Evolutionary conservation across 768 basidiomycete species (phyloP).

Genomic region (Amanita molliuscula): DNA sequence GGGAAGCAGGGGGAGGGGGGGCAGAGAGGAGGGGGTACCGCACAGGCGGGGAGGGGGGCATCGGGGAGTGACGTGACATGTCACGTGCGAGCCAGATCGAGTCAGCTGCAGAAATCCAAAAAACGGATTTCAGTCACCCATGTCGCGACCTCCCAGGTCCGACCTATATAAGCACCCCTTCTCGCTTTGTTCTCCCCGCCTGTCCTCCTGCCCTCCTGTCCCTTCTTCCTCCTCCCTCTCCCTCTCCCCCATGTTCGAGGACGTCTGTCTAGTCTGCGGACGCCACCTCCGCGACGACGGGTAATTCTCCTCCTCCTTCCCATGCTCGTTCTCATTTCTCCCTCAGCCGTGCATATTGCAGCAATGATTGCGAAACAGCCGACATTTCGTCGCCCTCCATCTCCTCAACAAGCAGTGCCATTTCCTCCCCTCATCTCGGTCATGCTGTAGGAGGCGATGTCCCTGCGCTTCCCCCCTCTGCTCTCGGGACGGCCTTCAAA

Average conservation of each 20-base stretch:
- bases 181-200: constrained; percentile 10
- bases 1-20: neutral
- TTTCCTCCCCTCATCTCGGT: constrained; percentile 55
- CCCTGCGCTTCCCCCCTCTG: constrained; percentile 55
- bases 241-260: constrained; percentile 54
- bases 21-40: neutral
- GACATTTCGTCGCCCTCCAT: constrained; percentile 61
- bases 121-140: constrained; percentile 24
- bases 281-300: constrained; percentile 52
- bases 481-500: constrained; percentile 46
- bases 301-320: constrained; percentile 28
- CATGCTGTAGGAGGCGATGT: constrained; percentile 49
- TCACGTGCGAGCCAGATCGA: constrained; percentile 16
- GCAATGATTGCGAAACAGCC: constrained; percentile 50
- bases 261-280: constrained; percentile 67
- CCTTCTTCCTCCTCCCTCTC: constrained; percentile 7
- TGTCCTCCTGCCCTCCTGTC: constrained; percentile 7
- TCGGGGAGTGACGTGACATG: constrained; percentile 2
- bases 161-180: constrained; percentile 25
- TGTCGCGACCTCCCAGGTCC: constrained; percentile 26
- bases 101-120: constrained; percentile 24
- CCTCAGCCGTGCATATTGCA: constrained; percentile 57
- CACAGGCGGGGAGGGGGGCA: constrained; percentile 3
- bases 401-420: constrained; percentile 56
- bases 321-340: constrained; percentile 11